Percentiles rank a stretch among this genome's conserved stretches.
Evolutionary conservation across 139 green algal species (phyloP).

Genomic region (Tetraselmis striata): DNA sequence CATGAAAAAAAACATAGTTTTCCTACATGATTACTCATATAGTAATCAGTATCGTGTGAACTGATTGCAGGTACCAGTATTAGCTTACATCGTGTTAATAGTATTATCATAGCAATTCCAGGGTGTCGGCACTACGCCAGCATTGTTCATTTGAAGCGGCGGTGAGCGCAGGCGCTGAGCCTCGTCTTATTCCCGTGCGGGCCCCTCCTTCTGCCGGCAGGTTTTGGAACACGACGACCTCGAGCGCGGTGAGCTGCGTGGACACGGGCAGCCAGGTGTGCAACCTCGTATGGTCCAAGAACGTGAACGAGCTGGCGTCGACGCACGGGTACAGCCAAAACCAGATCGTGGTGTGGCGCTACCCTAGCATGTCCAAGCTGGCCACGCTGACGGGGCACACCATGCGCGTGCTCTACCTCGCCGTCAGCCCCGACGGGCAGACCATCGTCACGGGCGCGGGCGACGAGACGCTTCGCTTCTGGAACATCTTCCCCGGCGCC

Average conservation of each 20-base stretch:
- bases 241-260: constrained; percentile 58
- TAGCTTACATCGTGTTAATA: too few species aligned
- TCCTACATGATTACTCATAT: too few species aligned
- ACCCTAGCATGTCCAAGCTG: constrained; percentile 80
- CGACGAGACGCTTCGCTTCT: constrained; percentile 95
- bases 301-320: constrained; percentile 94
- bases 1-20: too few species aligned
- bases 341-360: constrained; percentile 81
- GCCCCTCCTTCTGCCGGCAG: too few species aligned
- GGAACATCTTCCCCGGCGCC: constrained; percentile 82
- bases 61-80: too few species aligned
- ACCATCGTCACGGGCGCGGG: constrained; percentile 93
- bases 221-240: constrained; percentile 93
- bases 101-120: too few species aligned
- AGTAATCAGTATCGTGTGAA: too few species aligned
- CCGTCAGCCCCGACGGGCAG: constrained; percentile 88
- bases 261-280: constrained; percentile 92
- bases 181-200: too few species aligned
- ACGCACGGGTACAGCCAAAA: constrained; percentile 98
- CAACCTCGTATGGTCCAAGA: constrained; percentile 93
- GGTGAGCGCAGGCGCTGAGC: too few species aligned
- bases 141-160: too few species aligned
- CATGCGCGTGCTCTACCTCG: constrained; percentile 89
- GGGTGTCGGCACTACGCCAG: too few species aligned
- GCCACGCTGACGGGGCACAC: constrained; percentile 92